Conservation (phyloP, 116 monocot species). For the Phalaenopsis hybrid region DNA sequence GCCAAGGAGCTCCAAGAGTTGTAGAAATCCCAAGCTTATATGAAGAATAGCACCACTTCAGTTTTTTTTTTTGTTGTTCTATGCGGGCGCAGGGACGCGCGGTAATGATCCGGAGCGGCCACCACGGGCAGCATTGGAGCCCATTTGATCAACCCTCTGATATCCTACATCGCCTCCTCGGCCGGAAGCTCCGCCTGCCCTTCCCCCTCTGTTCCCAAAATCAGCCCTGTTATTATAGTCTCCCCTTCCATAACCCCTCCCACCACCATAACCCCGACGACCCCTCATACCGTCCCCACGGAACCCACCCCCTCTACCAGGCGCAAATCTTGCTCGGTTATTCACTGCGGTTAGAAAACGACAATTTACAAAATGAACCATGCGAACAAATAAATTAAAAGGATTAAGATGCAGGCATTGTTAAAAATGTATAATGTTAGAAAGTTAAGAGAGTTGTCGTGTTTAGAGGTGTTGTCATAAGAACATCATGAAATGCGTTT, state of each 20-base stretch:
- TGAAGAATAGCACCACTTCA: neutral
- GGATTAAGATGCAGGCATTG: too few species aligned
- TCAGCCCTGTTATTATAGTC: conserved; percentile 28
- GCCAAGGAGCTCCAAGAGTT: neutral
- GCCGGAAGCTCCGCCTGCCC: conserved; percentile 27
- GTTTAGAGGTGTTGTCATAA: too few species aligned
- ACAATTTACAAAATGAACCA: neutral
- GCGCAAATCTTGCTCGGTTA: conserved; percentile 41
- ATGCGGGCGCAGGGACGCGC: conserved; percentile 9
- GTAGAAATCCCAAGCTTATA: neutral
- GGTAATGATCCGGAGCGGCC: neutral
- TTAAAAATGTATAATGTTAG: too few species aligned
- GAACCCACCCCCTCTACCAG: conserved; percentile 57
- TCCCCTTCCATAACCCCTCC: conserved; percentile 45
- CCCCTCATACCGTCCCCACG: conserved; percentile 46
- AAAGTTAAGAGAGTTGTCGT: too few species aligned
- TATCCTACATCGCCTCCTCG: conserved; percentile 38
- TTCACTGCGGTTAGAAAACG: conserved; percentile 19
- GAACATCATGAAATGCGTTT: too few species aligned
- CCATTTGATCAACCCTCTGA: conserved; percentile 33
- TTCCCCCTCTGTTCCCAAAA: conserved; percentile 45
- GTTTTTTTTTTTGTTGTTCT: neutral
- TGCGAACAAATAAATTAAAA: neutral
- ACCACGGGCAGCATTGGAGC: conserved; percentile 16
- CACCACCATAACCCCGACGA: conserved; percentile 40